Percentiles rank a stretch among this genome's conserved stretches.
These are phyloP conservation scores for Neurospora sp. DNA, from an alignment of 2,329 filamentous ascomycete genomes.

Conservation along the genomic window DNA sequence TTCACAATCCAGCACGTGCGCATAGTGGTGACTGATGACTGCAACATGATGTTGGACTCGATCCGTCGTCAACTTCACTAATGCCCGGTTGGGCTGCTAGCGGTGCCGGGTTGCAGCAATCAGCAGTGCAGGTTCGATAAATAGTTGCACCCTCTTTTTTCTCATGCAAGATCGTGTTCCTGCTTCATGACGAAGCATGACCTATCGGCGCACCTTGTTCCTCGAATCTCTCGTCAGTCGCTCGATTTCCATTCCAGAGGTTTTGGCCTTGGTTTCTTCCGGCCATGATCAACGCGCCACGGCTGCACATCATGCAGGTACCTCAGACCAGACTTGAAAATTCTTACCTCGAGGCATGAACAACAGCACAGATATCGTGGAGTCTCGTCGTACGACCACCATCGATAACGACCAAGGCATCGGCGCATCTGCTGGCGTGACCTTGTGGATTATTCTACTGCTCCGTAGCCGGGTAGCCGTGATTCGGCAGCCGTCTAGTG, in stretches of 20 bases:
- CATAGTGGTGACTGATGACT: background rate
- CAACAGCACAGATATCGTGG: background rate
- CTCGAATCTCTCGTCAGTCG: background rate
- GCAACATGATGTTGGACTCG: background rate
- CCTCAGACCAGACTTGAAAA: background rate
- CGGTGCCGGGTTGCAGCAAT: background rate
- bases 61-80: background rate
- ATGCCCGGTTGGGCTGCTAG: background rate
- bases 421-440: background rate
- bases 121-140: slow-evolving; percentile 2
- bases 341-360: background rate
- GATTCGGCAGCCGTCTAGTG: background rate
- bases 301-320: slow-evolving; percentile 19
- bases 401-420: background rate
- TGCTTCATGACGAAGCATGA: slow-evolving; percentile 6
- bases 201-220: background rate
- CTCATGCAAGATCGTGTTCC: slow-evolving; percentile 11
- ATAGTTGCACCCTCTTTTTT: slow-evolving; percentile 3
- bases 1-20: background rate
- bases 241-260: background rate
- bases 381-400: background rate
- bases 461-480: background rate
- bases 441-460: background rate
- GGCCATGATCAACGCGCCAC: slow-evolving; percentile 9
- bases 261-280: background rate